Evolutionary conservation across 202 grass and related monocot species (phyloP).

Genomic region (Cymbopogon flexuosus): DNA sequence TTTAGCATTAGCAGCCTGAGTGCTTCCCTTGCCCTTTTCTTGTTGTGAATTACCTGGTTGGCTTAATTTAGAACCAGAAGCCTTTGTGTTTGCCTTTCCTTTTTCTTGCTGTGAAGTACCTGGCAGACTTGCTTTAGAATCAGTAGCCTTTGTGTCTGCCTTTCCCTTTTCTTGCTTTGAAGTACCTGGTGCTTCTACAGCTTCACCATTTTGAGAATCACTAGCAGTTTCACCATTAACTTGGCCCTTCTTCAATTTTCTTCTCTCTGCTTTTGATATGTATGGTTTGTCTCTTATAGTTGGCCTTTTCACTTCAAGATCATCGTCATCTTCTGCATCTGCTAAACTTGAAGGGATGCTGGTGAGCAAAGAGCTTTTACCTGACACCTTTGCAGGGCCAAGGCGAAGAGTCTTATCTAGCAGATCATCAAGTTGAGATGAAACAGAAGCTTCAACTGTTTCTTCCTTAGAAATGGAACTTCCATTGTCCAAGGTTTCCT

Average conservation of each 20-base stretch:
- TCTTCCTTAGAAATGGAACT: conserved; percentile 35
- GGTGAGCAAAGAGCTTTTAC: conserved; percentile 43
- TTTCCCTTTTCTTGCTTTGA: conserved; percentile 48
- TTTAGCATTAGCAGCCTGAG: conserved; percentile 50
- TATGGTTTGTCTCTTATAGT: conserved; percentile 75
- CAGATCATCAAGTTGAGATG: conserved; percentile 86
- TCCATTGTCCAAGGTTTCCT: conserved; percentile 28
- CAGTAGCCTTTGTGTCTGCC: conserved; percentile 32
- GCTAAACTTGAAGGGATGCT: conserved; percentile 30
- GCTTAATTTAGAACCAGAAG: conserved; percentile 48
- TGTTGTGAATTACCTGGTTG: conserved; percentile 33
- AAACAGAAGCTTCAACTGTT: conserved; percentile 39
- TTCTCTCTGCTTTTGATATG: conserved; percentile 91
- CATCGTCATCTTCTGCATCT: conserved; percentile 44
- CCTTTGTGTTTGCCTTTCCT: conserved; percentile 40
- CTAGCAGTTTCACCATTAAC: conserved; percentile 32
- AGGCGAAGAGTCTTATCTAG: conserved; percentile 85
- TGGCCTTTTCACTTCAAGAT: conserved; percentile 49
- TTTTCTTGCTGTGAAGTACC: conserved; percentile 47
- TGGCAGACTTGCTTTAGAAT: not conserved
- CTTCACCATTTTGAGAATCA: conserved; percentile 44
- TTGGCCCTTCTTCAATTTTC: conserved; percentile 79
- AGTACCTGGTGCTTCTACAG: conserved; percentile 34
- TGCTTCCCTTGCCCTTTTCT: conserved; percentile 36
- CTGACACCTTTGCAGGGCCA: conserved; percentile 59